These are phyloP conservation scores for Dentipellis fragilis DNA, from an alignment of 768 basidiomycete genomes.

Conservation along the genomic window DNA sequence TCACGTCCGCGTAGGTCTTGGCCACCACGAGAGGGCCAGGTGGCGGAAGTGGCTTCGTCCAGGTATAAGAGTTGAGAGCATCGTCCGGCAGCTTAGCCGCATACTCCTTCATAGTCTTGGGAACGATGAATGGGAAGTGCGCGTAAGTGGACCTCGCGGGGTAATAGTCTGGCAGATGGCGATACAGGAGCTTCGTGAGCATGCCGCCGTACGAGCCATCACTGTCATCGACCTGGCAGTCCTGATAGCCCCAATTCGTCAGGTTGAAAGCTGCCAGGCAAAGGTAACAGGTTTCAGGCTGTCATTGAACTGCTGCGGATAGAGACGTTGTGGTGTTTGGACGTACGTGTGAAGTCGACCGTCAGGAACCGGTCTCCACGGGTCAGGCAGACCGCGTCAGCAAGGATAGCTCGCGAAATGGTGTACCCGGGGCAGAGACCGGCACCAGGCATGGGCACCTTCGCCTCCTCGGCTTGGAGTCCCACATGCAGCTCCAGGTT, in stretches of 20 bases:
- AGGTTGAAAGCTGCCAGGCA: slow-evolving; percentile 48
- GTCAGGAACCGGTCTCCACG: slow-evolving; percentile 79
- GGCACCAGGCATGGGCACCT: slow-evolving; percentile 52
- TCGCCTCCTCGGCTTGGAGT: slow-evolving; percentile 53
- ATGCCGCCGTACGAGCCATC: slow-evolving; percentile 74
- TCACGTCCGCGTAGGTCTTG: background rate
- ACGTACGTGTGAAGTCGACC: slow-evolving; percentile 64
- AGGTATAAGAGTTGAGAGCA: slow-evolving; percentile 40
- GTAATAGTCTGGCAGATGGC: slow-evolving; percentile 61
- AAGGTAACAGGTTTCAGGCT: background rate
- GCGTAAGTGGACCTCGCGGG: slow-evolving; percentile 56
- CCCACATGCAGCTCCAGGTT: slow-evolving; percentile 67
- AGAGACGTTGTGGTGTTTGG: background rate
- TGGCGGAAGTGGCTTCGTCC: slow-evolving; percentile 37
- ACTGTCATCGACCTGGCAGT: slow-evolving; percentile 49
- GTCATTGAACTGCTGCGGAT: background rate
- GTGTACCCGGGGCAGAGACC: slow-evolving; percentile 80
- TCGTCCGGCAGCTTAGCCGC: slow-evolving; percentile 24
- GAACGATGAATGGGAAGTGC: slow-evolving; percentile 75
- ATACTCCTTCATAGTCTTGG: slow-evolving; percentile 33
- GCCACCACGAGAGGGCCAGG: slow-evolving; percentile 2
- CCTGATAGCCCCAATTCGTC: slow-evolving; percentile 72
- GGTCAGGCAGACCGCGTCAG: slow-evolving; percentile 65
- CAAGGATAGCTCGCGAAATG: slow-evolving; percentile 74
- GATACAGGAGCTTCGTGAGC: slow-evolving; percentile 64